Evolutionary conservation across 108 stramenopile genomes (phyloP), one percentile per base, ranked within the genome.

Genomic region (Seminavis robusta): DNA sequence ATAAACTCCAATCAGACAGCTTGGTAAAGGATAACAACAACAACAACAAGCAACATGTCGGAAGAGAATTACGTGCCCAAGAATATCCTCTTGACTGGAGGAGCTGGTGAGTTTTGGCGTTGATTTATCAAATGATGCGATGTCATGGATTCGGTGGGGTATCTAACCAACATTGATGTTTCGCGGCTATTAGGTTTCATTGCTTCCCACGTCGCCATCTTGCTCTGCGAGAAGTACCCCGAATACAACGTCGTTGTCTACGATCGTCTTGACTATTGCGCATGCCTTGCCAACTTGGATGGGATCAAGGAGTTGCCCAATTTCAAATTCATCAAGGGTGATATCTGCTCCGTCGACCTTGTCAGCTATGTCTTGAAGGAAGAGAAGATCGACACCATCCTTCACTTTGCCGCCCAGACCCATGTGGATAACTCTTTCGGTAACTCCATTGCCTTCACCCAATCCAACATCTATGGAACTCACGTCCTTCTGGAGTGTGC

Each of bases 351-450:
- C 6, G 77, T 92, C 17, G 97, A 99, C 63, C 80, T 99, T 27
- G 97, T 98, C 23, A 84, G 60, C 46, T 97, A 94, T 63, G 94
- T 98, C 32, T 62, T 99, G 52, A 67, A 65, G 43, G 89, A 92
- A 38, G 90, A 98, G 45, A 67, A 95, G 46, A 95, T 99, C 52
- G 98, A 99, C 53, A 97, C 97, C 42, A 89, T 98, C 60, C 80
- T 99, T 73, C 98, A 99, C 77, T 98, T 99, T 64, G 97, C 98
- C 3, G 98, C 98, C 9, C 97, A 99, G 73, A 99, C 97, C 4
- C 89, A 89, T 69, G 92, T 94, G 30, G 98, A 99, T 79, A 99
- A 99, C 86, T 96, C 95, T 16, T 99, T 99, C 58, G 98, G 98
- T 16, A 99, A 99, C 76, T 96, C 95, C 26, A 95, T 99, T 74